Evolutionary conservation across 192 early-diverging fungal species (phyloP), one percentile per base, ranked within the genome.

Genomic region (Paraglomus occultum): DNA sequence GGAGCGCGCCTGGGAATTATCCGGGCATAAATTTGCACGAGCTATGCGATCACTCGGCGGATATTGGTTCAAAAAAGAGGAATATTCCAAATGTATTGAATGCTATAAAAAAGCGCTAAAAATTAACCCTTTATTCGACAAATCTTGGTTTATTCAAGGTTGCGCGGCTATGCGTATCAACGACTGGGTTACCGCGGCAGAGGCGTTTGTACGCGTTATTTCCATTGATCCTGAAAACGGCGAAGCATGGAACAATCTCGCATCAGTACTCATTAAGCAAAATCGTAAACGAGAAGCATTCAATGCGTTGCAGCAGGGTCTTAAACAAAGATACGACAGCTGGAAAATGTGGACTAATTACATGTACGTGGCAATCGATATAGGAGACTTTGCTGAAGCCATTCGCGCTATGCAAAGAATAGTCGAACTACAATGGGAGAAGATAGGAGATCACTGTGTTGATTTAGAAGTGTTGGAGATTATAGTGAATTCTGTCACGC

Each of bases 231-330:
- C 74, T 43, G 85, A 88, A 63, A 96, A 96, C 71, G 91, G 90
- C 43, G 97, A 99, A 80, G 94, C 94, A 40, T 99, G 96, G 95
- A 98, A 90, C 71, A 99, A 99, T 77, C 76, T 99, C 65, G 94
- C 94, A 5, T 89, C 89, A 1, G 87, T 92, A 47, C 92, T 93
- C 69, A 74, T 96, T 71, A 82, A 77, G 15, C 75, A 84, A 72
- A 86, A 86, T 57, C 75, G 87, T 43, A 91, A 90, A 67, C 39
- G 81, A 47, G 93, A 95, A 22, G 96, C 95, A 0, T 91, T 88
- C 76, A 80, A 89, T 39, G 88, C 91, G 0, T 80, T 97, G 17
- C 83, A 89, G 52, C 91, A 96, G 77, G 94, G 94, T 1, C 63
- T 91, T 17, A 90, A 90, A 71, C 77, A 82, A 60, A 89, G 91